Conservation (phyloP, 257 asterid species). For the Cordia subcordata region DNA sequence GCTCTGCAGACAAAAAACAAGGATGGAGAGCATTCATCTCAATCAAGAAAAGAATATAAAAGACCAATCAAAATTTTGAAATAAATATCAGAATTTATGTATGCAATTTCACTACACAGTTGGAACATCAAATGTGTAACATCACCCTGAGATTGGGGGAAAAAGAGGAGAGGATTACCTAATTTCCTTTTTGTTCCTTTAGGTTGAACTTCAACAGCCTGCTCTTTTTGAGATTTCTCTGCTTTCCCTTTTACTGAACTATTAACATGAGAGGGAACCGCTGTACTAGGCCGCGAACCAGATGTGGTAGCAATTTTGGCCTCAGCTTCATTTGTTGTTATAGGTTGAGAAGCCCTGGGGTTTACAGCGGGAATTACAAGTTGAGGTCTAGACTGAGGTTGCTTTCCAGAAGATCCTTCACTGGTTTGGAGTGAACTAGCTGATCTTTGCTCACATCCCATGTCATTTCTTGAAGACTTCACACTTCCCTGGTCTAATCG, state of each 20-base stretch:
- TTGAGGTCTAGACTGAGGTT: conserved; percentile 24
- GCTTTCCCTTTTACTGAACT: conserved; percentile 17
- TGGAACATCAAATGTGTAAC: not conserved
- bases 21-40: not conserved
- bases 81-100: not conserved
- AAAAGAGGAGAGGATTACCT: conserved; percentile 24
- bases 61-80: no score
- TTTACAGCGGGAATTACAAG: conserved; percentile 27
- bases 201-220: conserved; percentile 19
- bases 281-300: conserved; percentile 20
- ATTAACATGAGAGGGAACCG: conserved; percentile 18
- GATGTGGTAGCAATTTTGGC: conserved; percentile 16
- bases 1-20: conserved; percentile 25
- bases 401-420: conserved; percentile 18
- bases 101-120: not conserved
- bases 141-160: not conserved
- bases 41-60: not conserved
- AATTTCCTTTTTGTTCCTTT: conserved; percentile 32
- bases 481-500: conserved; percentile 11
- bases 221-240: conserved; percentile 22
- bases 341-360: conserved; percentile 26
- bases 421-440: conserved; percentile 14
- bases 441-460: conserved; percentile 13
- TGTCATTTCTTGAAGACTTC: conserved; percentile 13
- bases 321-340: conserved; percentile 26